Conservation (phyloP, 441 rosid species). For the Corymbia calophylla region DNA sequence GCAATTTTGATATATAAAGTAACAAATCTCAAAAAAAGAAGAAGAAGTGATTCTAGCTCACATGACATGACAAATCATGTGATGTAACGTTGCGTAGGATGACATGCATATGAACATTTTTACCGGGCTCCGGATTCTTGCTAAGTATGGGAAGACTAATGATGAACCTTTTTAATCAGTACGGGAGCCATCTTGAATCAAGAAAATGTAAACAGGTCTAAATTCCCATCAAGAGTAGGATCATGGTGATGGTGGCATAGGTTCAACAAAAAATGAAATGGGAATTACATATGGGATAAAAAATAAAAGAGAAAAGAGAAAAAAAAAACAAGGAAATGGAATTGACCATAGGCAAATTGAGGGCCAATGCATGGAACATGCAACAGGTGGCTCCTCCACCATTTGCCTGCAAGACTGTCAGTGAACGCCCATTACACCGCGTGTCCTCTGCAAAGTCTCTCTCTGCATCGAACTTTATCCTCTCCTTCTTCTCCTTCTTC, state of each 20-base stretch:
- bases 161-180: neutral
- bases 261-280: neutral
- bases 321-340: neutral
- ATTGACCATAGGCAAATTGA: neutral
- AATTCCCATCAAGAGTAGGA: neutral
- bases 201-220: neutral
- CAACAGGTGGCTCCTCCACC: neutral
- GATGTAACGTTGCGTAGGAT: neutral
- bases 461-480: neutral
- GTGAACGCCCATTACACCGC: neutral
- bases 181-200: neutral
- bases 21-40: neutral
- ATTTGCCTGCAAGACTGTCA: neutral
- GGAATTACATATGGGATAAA: neutral
- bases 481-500: neutral
- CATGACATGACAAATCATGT: neutral
- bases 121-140: neutral
- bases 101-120: neutral
- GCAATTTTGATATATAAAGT: neutral
- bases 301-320: neutral
- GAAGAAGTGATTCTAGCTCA: neutral
- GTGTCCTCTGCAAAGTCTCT: neutral
- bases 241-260: neutral
- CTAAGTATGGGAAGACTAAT: neutral
- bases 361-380: neutral